Base-by-base conservation (phyloP, 208 protist species). In the Leishmania aethiopica region DNA sequence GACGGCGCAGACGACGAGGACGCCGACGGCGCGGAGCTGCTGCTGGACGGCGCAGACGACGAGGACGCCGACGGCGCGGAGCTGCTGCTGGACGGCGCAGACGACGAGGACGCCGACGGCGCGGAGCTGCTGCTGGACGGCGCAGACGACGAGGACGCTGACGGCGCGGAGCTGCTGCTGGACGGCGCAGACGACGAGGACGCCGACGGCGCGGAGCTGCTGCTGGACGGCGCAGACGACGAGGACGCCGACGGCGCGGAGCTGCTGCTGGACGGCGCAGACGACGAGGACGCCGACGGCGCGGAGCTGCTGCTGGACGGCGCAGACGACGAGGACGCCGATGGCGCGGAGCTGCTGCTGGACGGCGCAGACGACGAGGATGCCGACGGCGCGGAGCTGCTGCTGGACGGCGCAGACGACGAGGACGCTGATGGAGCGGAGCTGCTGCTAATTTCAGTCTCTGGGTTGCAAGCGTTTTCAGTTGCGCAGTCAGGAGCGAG, bases 361-460 rank as follows among this genome's bases (percentile, higher is more conserved):
- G 55, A 60, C 55, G 55, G 55, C 25, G 55, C 22, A n/a, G 55
- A 22, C 55, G 55, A 60, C 55, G 55, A 60, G 22, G 55, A 60
- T 22, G 22, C 10, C 55, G 55, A 59, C 55, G 55, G 55, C 22
- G 55, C 55, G 0, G 55, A 60, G 55, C 55, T 71, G 66, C 66
- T 71, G 66, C 66, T 71, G 66, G 66, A 71, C 66, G 66, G 37
- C 10, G 37, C 66, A 47, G 66, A 71, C 37, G 66, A 71, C 62
- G 66, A 71, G 3, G 66, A 71, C 66, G 35, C 49, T 2, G 67
- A 49, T 22, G 67, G 40, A 0, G 67, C 67, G 6, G 67, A 72
- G 67, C 67, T 72, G 67, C 67, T 72, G 40, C 67, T 72, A 15
- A 3, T 28, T 19, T 28, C 22, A 28, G 55, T 25, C 7, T 37